Percentiles rank a stretch among this genome's conserved stretches.
phyloP scores from a whole-genome alignment of 345 rosid genomes.

The Populus davidiana region DNA sequence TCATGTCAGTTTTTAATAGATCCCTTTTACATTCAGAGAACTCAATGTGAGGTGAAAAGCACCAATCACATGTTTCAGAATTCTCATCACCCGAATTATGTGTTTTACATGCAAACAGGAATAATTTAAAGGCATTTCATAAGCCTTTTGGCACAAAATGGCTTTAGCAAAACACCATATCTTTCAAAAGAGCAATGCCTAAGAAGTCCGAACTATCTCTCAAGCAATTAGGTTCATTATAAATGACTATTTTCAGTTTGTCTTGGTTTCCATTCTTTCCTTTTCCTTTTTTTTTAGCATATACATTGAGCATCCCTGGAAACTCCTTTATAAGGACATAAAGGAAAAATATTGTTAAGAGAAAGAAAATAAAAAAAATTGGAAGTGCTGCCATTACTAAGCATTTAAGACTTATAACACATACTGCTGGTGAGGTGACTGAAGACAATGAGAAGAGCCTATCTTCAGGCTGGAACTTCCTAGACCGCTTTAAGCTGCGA shows the following conservation, averaged over 20 bases:
- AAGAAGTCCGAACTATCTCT: neutral
- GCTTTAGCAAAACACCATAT: neutral
- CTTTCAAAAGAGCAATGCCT: neutral
- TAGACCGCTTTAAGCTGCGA: slow-evolving; percentile 85
- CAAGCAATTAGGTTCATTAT: neutral
- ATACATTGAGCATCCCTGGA: neutral
- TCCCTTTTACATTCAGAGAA: neutral
- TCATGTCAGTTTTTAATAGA: too few species aligned
- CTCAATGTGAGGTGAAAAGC: neutral
- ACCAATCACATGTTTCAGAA: neutral
- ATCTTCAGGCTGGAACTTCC: slow-evolving; percentile 96
- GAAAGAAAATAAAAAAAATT: neutral
- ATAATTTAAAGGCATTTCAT: neutral
- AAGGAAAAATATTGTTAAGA: neutral
- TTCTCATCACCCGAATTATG: neutral
- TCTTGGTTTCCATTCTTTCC: neutral
- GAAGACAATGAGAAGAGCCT: slow-evolving; percentile 92
- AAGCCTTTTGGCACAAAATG: neutral
- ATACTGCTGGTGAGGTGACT: slow-evolving; percentile 86
- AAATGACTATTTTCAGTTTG: neutral
- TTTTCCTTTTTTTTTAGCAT: neutral
- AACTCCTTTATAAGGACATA: neutral
- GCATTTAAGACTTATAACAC: slow-evolving; percentile 25
- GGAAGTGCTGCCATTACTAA: neutral
- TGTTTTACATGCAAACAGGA: neutral